A percentile compares a stretch with the other conserved stretches of the same genome.
Conservation (phyloP, 352 stramenopile genomes). For the Globisporangium apiculatum region DNA sequence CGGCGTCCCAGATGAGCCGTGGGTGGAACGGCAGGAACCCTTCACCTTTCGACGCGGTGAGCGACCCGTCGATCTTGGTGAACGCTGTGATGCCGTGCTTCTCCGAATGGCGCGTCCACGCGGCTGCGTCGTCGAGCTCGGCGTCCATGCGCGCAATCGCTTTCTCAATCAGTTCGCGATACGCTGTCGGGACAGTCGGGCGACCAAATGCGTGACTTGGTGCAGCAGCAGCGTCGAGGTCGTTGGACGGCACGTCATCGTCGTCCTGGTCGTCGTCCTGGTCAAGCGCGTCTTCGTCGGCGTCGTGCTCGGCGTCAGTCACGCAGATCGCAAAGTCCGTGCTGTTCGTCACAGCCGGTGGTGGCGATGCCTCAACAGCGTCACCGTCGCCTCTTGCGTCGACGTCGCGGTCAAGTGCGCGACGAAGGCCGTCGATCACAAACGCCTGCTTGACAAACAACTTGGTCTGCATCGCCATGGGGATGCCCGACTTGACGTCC, state of each 20-base stretch:
- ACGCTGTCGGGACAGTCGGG: slow-evolving; percentile 37
- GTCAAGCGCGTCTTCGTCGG: slow-evolving; percentile 27
- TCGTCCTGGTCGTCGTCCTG: slow-evolving; percentile 30
- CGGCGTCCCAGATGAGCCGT: slow-evolving; percentile 41
- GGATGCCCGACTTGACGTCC: slow-evolving; percentile 54
- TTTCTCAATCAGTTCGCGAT: slow-evolving; percentile 52
- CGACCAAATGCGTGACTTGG: slow-evolving; percentile 23
- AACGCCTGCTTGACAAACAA: slow-evolving; percentile 70
- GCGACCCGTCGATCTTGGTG: slow-evolving; percentile 56
- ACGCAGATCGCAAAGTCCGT: slow-evolving; percentile 40
- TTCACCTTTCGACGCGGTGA: slow-evolving; percentile 50
- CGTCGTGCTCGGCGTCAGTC: slow-evolving; percentile 25
- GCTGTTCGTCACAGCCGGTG: slow-evolving; percentile 31
- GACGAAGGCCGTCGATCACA: slow-evolving; percentile 49
- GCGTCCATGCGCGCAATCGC: slow-evolving; percentile 43
- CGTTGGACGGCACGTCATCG: not conserved
- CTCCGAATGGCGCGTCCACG: slow-evolving; percentile 64
- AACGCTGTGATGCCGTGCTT: slow-evolving; percentile 65
- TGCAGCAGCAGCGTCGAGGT: not conserved
- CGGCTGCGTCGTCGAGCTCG: slow-evolving; percentile 43
- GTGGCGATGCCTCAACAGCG: not conserved
- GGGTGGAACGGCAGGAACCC: slow-evolving; percentile 47
- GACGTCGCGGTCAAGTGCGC: slow-evolving; percentile 45
- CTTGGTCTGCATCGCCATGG: slow-evolving; percentile 45
- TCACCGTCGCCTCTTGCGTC: slow-evolving; percentile 22